Evolutionary conservation across 345 rosid genomes (phyloP), one percentile per base, ranked within the genome.

Genomic region (Nasturtium officinale): DNA sequence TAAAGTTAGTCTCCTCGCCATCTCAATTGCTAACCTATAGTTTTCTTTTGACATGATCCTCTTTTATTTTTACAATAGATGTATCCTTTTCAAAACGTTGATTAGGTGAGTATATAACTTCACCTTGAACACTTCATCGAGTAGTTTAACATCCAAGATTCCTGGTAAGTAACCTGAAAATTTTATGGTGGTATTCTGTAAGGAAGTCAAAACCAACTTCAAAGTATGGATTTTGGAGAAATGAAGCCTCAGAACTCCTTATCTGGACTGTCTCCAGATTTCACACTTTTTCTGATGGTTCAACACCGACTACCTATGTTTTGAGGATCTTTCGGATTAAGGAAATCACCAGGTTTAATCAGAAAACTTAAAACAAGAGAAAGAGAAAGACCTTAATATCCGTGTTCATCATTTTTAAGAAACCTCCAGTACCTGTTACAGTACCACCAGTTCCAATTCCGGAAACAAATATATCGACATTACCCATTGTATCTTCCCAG

Each of bases 391-490:
- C 97, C 95, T 87, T 83, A 47, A 91, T 76, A 30, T 84, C 82
- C 60, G 77, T 82, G 77, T 88, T 89, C 92, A 88, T 87, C 87
- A 79, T 83, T 77, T 90, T 94, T 74, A 94, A 82, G 86, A 83
- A 94, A 48, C 87, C 70, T 48, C 97, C 97, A 42, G 95, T 84
- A 57, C 97, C 98, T 0, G 90, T 86, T 53, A 94, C 75, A 57
- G 97, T 94, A 71, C 97, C 96, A 65, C 98, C 98, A 54, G 97
- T 89, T 72, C 97, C 98, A 64, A 94, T 86, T 63, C 87, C 98
- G 58, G 98, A 89, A 78, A 89, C 86, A 60, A 94, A 80, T 45
- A 91, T 78, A 78, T 89, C 92, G 3, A 91, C 91, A 62, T 77
- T 77, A 40, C 76, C 80, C 76, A 71, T 64, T 52, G 98, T 91